Evolutionary conservation across 2,329 filamentous ascomycete genomes (phyloP).

Genomic region (Zymoseptoria passerinii): DNA sequence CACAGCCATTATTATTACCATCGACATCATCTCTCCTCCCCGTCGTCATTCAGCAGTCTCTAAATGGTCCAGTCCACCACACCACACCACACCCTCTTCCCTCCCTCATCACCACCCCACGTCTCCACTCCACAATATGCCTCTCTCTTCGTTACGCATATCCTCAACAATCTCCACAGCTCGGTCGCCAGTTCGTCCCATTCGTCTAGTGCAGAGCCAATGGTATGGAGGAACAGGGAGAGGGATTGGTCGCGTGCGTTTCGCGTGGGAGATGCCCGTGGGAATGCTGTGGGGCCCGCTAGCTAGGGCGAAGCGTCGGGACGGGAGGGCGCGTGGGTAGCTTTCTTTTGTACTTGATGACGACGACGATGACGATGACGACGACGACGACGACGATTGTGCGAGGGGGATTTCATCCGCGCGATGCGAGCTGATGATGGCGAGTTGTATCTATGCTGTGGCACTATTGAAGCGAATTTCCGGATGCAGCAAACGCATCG

Average conservation of each 20-base stretch:
- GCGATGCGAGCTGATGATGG: neutral
- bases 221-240: neutral
- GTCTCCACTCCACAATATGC: neutral
- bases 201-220: neutral
- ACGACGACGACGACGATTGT: too few species aligned
- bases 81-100: too few species aligned
- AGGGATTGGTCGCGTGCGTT: neutral
- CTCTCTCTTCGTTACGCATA: neutral
- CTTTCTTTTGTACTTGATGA: too few species aligned
- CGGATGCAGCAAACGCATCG: neutral
- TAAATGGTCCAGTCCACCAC: too few species aligned
- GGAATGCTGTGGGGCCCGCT: neutral
- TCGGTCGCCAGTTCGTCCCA: neutral
- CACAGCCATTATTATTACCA: neutral
- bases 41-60: too few species aligned
- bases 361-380: too few species aligned
- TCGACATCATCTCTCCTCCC: neutral
- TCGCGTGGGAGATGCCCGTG: neutral
- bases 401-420: too few species aligned
- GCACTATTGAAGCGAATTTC: neutral
- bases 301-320: neutral
- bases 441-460: neutral
- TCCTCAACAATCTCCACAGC: neutral
- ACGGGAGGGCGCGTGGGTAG: neutral
- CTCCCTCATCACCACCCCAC: neutral